Base-by-base conservation (phyloP, 345 rosid genomes). In the Brassica nigra region DNA sequence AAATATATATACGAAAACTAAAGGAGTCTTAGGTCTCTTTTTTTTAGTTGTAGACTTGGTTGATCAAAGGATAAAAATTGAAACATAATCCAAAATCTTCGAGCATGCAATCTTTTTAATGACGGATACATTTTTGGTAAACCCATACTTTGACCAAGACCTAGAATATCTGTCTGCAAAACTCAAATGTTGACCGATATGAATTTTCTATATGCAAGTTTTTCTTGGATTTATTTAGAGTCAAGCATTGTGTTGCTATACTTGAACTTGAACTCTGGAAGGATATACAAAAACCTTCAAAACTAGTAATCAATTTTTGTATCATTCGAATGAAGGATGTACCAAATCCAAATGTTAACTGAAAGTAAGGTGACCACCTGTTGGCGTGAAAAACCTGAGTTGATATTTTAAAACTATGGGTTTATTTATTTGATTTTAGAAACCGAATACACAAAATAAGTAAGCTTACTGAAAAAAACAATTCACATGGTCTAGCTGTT, bases 401-500 rank as follows among this genome's bases (percentile, higher is more conserved):
- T 65, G 8, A 69, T 69, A 30, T 18, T 30, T 68, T n/a, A 23
- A 4, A 16, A 30, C 12, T 18, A 31, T 33, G 23, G 27, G 34
- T 10, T 59, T 58, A 52, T 57, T 39, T 57, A 3, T 47, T 71
- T 20, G 16, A 18, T 27, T 15, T 39, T 58, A 68, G 42, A 39
- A 63, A 69, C 34, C 5, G 8, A 47, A 71, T 36, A 37, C 1
- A 37, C 68, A 54, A 78, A 71, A 71, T 30, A 64, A 36, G 15
- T 47, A 54, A 27, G 65, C 59, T 12, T 15, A 67, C 73, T 37
- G 36, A 23, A 39, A 39, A 11, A 52, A 69, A 59, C 66, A 52
- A 63, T 63, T 70, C 83, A 80, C 83, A 75, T 75, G 83, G 83
- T 71, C 42, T 62, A 68, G 83, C 76, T 75, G 79, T 68, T 69